Conservation (phyloP, 1,284 basidiomycete species). For the Puccinia hordei region DNA sequence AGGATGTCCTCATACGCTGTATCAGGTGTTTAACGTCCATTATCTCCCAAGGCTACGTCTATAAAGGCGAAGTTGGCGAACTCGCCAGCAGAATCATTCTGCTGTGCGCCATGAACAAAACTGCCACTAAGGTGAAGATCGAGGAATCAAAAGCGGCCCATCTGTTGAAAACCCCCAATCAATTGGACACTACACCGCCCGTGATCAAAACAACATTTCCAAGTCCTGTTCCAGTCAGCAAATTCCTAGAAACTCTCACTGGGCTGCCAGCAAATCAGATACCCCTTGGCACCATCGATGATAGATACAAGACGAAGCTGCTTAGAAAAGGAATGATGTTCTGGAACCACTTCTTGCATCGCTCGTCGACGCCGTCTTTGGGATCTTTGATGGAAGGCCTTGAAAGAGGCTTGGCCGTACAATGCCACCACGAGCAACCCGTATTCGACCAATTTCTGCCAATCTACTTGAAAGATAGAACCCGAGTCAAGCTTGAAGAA, state of each 20-base stretch:
- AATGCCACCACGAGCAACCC: background rate
- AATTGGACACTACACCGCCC: background rate
- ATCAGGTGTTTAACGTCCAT: background rate
- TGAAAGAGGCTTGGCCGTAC: background rate
- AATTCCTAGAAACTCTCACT: slow-evolving; percentile 3
- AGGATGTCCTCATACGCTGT: background rate
- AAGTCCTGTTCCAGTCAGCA: background rate
- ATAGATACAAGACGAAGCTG: background rate
- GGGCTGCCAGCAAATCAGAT: background rate
- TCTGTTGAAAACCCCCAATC: background rate
- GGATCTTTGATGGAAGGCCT: background rate
- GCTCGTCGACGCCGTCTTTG: background rate
- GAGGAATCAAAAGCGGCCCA: background rate
- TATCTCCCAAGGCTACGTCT: background rate
- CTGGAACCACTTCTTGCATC: background rate
- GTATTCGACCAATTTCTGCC: background rate
- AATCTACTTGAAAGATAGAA: background rate
- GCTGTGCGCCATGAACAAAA: slow-evolving; percentile 8
- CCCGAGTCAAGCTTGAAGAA: background rate
- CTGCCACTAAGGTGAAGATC: background rate
- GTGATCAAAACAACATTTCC: background rate
- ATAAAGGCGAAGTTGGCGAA: background rate
- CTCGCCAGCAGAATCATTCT: background rate
- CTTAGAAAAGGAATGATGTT: slow-evolving; percentile 5
- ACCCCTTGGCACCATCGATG: background rate